Base-by-base conservation (phyloP, 108 stramenopile genomes). In the Pseudonitzschia pungens region DNA sequence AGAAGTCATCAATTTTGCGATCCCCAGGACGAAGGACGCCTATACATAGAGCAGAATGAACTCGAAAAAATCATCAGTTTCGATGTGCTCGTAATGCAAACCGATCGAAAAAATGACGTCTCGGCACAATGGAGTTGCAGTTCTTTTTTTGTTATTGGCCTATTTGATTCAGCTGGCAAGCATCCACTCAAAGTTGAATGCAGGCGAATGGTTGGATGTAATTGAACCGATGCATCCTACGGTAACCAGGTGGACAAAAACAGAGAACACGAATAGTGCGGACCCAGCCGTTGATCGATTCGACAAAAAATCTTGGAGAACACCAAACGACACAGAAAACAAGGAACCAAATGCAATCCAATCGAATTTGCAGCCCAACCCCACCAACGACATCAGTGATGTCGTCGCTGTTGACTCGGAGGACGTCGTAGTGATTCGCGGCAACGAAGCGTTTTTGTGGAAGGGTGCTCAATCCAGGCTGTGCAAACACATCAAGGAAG, bases 371-470 rank as follows among this genome's bases (percentile, higher is more conserved):
- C 45, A 48, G 9, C 11, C 6, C 10, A 56, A 56, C 20, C 16
- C 55, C 21, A 56, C 24, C 55, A 56, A 56, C 31, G 4, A 33
- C 20, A n/a, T 9, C 36, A 18, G 9, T 62, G 40, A 16, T 33
- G n/a, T 28, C n/a, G 9, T 7, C 60, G 31, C 16, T 33, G 32
- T 16, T 62, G 31, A 12, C n/a, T n/a, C n/a, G 10, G 29, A 7
- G 7, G 10, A 16, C 31, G 31, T 14, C 15, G 33, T 62, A 33
- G 16, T 11, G 4, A 62, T 62, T 10, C 11, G 16, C 5, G 11
- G 4, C 18, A 50, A 69, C n/a, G 75, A 76, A 52, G 10, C 59
- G 6, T 76, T 76, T 50, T 48, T 76, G 50, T 76, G 75, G 75
- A 57, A 63, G 22, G 75, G 75, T 26, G 36, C 42, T 48, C 75